Evolutionary conservation across 139 green algal genomes (phyloP), one percentile per base, ranked within the genome.

Genomic region (Mesotaenium endlicherianum): DNA sequence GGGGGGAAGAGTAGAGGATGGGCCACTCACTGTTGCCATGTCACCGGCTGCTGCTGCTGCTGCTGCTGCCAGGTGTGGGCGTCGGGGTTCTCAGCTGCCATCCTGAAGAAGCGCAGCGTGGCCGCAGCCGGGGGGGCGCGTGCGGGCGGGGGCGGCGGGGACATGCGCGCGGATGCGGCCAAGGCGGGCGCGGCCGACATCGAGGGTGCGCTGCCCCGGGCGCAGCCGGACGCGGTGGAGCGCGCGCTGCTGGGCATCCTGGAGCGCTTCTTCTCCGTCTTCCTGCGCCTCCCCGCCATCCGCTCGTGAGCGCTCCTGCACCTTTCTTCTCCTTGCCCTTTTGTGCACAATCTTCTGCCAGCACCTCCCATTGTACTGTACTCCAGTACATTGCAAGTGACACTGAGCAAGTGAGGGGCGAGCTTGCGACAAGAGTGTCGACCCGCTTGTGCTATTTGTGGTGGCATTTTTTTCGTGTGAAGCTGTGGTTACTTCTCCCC

Each of bases 61-160:
- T 83, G 11, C 11, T 83, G 16, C 30, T 83, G 81, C n/a, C 64
- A 83, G 75, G 75, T 87, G 31, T 87, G 81, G 81, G 81, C 81
- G 30, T 87, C 78, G 16, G 81, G 81, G 5, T 87, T 87, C 40
- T 31, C 81, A 20, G 74, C 81, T 39, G 81, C 81, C 20, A 50
- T 87, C 17, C 2, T 87, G 75, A 42, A 80, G 38, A 87, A 87
- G 58, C 42, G 81, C 42, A 87, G 74, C 50, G 31, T 26, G 17
- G 43, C 70, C 40, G 43, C 72, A 3, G 26, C 26, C 71, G 34
- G 16, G 6, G 79, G 31, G 72, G 42, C 34, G 11, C n/a, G n/a
- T 17, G 58, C 20, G n/a, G 41, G 26, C 38, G 20, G 42, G 41
- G 64, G 36, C 17, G 47, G 49, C 20, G 72, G 34, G 41, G 67